Conservation (phyloP, 768 basidiomycete genomes). For the Exidia glandulosa region DNA sequence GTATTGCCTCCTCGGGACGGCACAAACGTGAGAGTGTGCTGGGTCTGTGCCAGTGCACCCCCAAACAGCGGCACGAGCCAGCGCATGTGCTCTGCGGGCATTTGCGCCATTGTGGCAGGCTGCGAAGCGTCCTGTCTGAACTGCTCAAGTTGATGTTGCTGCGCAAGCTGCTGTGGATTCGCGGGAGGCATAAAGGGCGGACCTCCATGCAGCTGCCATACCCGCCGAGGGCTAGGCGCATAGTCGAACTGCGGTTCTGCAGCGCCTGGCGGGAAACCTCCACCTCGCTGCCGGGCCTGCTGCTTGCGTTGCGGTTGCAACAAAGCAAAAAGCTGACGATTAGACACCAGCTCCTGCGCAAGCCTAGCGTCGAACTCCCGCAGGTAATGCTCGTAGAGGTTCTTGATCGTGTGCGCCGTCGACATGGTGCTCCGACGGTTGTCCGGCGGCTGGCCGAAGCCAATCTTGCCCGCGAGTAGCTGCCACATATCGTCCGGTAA, state of each 20-base stretch:
- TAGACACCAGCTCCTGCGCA: slow-evolving; percentile 22
- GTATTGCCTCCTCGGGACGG: no score
- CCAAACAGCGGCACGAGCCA: slow-evolving; percentile 37
- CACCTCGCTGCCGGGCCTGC: neutral
- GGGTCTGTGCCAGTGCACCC: slow-evolving; percentile 43
- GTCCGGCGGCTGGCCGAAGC: neutral
- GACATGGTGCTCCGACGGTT: neutral
- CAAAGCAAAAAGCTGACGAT: slow-evolving; percentile 25
- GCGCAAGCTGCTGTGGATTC: slow-evolving; percentile 42
- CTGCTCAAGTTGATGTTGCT: slow-evolving; percentile 24
- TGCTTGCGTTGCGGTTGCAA: slow-evolving; percentile 8
- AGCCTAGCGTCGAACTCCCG: slow-evolving; percentile 29
- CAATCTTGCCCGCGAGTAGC: neutral
- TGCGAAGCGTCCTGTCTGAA: neutral
- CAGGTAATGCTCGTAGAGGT: slow-evolving; percentile 38
- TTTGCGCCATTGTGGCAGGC: neutral
- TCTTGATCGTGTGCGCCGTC: slow-evolving; percentile 43
- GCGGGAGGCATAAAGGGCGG: neutral
- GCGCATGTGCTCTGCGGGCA: no score
- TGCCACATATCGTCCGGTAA: neutral
- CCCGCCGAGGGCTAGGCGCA: neutral
- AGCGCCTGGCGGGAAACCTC: neutral
- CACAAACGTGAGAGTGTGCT: no score
- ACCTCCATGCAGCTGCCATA: neutral
- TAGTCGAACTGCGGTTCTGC: neutral